A percentile compares a stretch with the other conserved stretches of the same genome.
Evolutionary conservation across 2,329 filamentous ascomycete species (phyloP).

Genomic region (Myrmaecium sp.): DNA sequence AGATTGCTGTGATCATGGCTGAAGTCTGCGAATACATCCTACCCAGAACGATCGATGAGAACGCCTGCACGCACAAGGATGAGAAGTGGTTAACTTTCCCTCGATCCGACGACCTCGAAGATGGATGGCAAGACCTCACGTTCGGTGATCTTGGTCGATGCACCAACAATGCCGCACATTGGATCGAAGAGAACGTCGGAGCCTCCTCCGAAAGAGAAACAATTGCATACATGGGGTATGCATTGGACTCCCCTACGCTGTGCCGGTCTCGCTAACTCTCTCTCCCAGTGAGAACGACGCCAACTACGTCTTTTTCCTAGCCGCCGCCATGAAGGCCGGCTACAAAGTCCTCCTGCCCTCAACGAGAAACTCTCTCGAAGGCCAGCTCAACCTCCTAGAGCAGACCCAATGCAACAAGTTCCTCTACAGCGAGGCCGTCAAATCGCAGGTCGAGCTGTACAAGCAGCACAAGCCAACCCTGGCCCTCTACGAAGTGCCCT

Average conservation of each 20-base stretch:
- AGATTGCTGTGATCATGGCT: no score
- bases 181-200: slow-evolving; percentile 4
- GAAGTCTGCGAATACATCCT: no score
- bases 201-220: slow-evolving; percentile 2
- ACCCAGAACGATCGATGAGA: no score
- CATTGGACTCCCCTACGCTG: neutral
- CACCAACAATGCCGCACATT: slow-evolving; percentile 3
- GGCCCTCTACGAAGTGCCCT: slow-evolving; percentile 2
- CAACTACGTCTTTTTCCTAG: slow-evolving; percentile 3
- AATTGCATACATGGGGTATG: slow-evolving; percentile 4
- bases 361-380: slow-evolving; percentile 4
- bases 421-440: slow-evolving; percentile 3
- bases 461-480: neutral
- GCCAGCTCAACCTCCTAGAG: slow-evolving; percentile 3
- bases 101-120: slow-evolving; percentile 3
- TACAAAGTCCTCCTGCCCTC: slow-evolving; percentile 5
- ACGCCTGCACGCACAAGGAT: no score
- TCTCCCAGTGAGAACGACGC: slow-evolving; percentile 2
- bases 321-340: slow-evolving; percentile 4
- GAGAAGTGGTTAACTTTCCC: no score
- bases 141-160: slow-evolving; percentile 3
- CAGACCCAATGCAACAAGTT: slow-evolving; percentile 2
- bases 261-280: neutral
- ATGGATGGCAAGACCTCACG: slow-evolving; percentile 3
- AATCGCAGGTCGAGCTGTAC: slow-evolving; percentile 3